Conservation (phyloP, 805 yeast genomes). For the Barnettozyma populi region DNA sequence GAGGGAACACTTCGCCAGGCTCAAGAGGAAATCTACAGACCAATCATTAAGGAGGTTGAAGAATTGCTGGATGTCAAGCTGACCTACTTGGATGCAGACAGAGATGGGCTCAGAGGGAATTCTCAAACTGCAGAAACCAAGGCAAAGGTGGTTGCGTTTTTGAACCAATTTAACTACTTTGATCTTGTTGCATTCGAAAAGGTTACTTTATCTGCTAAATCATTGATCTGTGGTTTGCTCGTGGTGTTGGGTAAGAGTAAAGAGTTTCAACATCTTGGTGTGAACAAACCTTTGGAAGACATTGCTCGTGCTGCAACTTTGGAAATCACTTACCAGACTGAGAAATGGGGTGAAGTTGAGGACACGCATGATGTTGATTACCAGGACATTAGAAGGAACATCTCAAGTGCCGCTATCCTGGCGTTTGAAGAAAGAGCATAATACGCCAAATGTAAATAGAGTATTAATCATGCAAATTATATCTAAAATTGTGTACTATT, state of each 20-base stretch:
- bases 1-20: slow-evolving; percentile 74
- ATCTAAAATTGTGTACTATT: neutral
- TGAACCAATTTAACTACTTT: slow-evolving; percentile 59
- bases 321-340: slow-evolving; percentile 81
- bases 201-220: slow-evolving; percentile 80
- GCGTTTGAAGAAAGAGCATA: slow-evolving; percentile 29
- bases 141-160: slow-evolving; percentile 58
- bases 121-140: slow-evolving; percentile 56
- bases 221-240: slow-evolving; percentile 76
- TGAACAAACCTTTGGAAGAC: slow-evolving; percentile 58
- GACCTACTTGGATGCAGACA: slow-evolving; percentile 70
- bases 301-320: slow-evolving; percentile 72
- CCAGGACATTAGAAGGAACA: slow-evolving; percentile 78
- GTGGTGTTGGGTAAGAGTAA: slow-evolving; percentile 46
- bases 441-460: neutral
- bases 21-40: slow-evolving; percentile 76
- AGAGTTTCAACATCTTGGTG: slow-evolving; percentile 25
- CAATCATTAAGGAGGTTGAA: slow-evolving; percentile 67
- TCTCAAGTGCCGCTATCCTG: slow-evolving; percentile 70
- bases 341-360: slow-evolving; percentile 96
- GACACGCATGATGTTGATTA: slow-evolving; percentile 98
- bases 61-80: slow-evolving; percentile 43
- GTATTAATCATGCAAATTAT: neutral
- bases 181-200: slow-evolving; percentile 86
- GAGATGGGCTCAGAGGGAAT: slow-evolving; percentile 78